These are phyloP conservation scores for Takashimella tepidaria DNA, from an alignment of 1,284 basidiomycete species.

Conservation along the genomic window DNA sequence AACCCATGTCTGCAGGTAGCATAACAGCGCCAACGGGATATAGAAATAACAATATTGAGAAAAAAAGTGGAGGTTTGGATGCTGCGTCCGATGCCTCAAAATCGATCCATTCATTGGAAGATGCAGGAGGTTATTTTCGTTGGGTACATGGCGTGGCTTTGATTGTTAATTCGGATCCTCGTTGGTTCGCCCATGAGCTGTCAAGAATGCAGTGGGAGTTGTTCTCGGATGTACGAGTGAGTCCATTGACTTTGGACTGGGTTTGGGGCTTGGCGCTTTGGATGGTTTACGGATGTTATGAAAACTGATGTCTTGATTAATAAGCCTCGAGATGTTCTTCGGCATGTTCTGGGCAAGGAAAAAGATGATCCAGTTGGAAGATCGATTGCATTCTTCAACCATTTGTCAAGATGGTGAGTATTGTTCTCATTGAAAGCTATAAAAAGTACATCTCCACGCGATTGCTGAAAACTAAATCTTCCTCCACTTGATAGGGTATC, in stretches of 20 bases:
- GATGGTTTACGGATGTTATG: background rate
- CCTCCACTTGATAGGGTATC: conserved; percentile 29
- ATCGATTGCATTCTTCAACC: conserved; percentile 46
- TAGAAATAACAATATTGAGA: background rate
- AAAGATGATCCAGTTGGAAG: conserved; percentile 35
- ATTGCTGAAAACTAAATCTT: background rate
- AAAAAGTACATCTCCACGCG: too few species aligned
- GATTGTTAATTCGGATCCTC: conserved; percentile 28
- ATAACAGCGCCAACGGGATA: background rate
- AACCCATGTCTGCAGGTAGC: background rate
- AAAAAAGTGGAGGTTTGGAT: background rate
- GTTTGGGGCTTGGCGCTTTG: background rate
- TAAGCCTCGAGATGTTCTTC: conserved; percentile 41
- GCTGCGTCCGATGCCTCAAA: background rate
- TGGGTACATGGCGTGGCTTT: conserved; percentile 19
- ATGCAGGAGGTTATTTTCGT: background rate
- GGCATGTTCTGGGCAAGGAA: conserved; percentile 47
- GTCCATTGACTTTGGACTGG: too few species aligned
- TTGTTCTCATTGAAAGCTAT: too few species aligned
- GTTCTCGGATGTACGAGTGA: conserved; percentile 39
- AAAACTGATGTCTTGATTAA: background rate
- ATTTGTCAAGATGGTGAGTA: conserved; percentile 42
- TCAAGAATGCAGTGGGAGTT: conserved; percentile 45
- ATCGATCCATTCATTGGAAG: background rate
- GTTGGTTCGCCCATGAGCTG: conserved; percentile 42